A percentile compares a stretch with the other conserved stretches of the same genome.
Evolutionary conservation across 2,329 filamentous ascomycete species (phyloP).

Genomic region (Curvularia lunata): DNA sequence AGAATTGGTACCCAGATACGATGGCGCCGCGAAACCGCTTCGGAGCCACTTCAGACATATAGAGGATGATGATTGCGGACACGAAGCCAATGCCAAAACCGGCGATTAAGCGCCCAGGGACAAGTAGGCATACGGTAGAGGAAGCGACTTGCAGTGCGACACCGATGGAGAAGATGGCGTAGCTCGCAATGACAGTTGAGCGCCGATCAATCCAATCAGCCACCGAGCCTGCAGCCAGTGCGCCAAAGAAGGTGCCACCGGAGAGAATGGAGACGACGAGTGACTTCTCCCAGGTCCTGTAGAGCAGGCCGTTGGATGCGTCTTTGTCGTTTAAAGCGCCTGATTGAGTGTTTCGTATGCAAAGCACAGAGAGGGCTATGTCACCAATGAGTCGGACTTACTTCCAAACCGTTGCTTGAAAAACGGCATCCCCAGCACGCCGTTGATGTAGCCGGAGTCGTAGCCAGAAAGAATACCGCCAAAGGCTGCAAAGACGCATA

Average conservation of each 20-base stretch:
- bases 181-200: slow-evolving; percentile 59
- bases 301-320: slow-evolving; percentile 51
- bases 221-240: slow-evolving; percentile 67
- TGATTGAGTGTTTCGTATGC: no score
- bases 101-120: no score
- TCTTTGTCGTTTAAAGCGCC: no score
- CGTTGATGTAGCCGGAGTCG: slow-evolving; percentile 78
- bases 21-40: no score
- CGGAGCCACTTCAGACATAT: no score
- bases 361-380: no score
- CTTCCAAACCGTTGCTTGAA: slow-evolving; percentile 46
- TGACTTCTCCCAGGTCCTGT: slow-evolving; percentile 63
- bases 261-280: slow-evolving; percentile 83
- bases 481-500: slow-evolving; percentile 58
- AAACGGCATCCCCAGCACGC: slow-evolving; percentile 59
- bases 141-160: slow-evolving; percentile 49
- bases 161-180: slow-evolving; percentile 47
- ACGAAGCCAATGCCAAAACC: no score
- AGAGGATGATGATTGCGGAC: no score
- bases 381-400: slow-evolving; percentile 41
- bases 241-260: slow-evolving; percentile 81
- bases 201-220: slow-evolving; percentile 76
- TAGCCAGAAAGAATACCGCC: slow-evolving; percentile 76
- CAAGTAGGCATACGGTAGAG: slow-evolving; percentile 42
- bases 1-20: slow-evolving; percentile 82